Evolutionary conservation across 2,329 filamentous ascomycete species (phyloP).

Genomic region (Purpureocillium takamizusanense): DNA sequence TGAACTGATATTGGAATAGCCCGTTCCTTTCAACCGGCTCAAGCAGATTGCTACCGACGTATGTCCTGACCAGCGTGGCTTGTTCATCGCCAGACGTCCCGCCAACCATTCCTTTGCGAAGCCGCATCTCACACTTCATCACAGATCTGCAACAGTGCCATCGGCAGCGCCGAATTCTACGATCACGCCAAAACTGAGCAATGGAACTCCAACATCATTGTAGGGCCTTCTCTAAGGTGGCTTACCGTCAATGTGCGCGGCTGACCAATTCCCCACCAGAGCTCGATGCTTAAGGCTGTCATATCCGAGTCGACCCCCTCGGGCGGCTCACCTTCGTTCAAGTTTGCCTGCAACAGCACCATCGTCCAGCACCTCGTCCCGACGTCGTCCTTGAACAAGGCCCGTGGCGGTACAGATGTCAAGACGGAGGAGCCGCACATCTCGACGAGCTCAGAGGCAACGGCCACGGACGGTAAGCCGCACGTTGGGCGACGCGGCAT

Average conservation of each 20-base stretch:
- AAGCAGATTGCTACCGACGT: conserved; percentile 82
- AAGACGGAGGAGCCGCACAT: conserved; percentile 41
- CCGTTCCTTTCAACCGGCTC: conserved; percentile 65
- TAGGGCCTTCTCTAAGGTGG: conserved; percentile 34
- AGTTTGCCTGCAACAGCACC: conserved; percentile 95
- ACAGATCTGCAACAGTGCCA: conserved; percentile 74
- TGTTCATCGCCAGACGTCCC: background rate
- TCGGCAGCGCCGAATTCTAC: conserved; percentile 70
- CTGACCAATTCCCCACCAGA: conserved; percentile 35
- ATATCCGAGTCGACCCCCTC: conserved; percentile 64
- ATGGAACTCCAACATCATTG: conserved; percentile 93
- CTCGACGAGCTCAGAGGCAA: conserved; percentile 44
- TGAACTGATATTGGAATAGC: conserved; percentile 37
- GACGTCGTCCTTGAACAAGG: conserved; percentile 54
- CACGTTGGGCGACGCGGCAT: conserved; percentile 80
- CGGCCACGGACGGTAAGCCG: conserved; percentile 55
- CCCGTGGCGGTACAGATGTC: conserved; percentile 39
- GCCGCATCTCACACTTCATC: conserved; percentile 1
- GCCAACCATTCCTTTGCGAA: background rate
- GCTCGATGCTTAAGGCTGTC: conserved; percentile 66
- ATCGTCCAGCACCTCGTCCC: conserved; percentile 89
- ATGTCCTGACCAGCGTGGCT: conserved; percentile 25
- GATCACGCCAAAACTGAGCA: conserved; percentile 75
- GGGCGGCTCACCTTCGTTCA: conserved; percentile 58
- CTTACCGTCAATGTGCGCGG: conserved; percentile 7